A percentile compares a stretch with the other conserved stretches of the same genome.
Conservation (phyloP, 768 basidiomycete species). For the Russula abietina region DNA sequence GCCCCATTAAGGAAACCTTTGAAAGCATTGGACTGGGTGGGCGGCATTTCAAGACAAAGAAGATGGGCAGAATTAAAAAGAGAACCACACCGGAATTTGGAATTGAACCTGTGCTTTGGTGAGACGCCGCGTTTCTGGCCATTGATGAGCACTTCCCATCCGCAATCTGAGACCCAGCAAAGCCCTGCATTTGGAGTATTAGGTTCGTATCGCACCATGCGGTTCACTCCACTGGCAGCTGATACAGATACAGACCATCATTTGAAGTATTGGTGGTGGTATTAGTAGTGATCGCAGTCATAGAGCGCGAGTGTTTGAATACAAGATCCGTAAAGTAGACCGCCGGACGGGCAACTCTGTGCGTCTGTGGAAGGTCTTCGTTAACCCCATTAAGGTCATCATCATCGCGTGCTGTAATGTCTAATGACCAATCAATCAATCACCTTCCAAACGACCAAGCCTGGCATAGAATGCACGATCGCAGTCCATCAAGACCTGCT, state of each 20-base stretch:
- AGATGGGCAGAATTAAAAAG: not conserved
- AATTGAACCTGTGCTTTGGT: constrained; percentile 58
- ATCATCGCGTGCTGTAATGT: no score
- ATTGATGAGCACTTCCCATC: constrained; percentile 65
- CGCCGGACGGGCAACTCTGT: constrained; percentile 42
- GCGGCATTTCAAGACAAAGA: not conserved
- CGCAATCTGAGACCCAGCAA: constrained; percentile 56
- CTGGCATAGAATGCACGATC: constrained; percentile 60
- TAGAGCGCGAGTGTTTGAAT: constrained; percentile 53
- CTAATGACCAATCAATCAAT: not conserved
- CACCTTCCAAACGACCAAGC: constrained; percentile 42
- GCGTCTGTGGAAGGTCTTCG: constrained; percentile 45
- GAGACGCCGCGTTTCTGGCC: constrained; percentile 74
- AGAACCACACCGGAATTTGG: constrained; percentile 51
- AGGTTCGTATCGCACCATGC: not conserved
- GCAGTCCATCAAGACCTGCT: constrained; percentile 52
- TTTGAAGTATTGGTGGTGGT: constrained; percentile 45
- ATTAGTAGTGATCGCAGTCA: constrained; percentile 25
- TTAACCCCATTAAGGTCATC: not conserved
- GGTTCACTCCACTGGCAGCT: not conserved
- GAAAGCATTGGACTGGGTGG: constrained; percentile 47
- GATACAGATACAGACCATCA: constrained; percentile 57
- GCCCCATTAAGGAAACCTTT: constrained; percentile 47
- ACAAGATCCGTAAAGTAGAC: constrained; percentile 53
- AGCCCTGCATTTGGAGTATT: constrained; percentile 43